Conservation (phyloP, 2,329 filamentous ascomycete species). For the Exophiala mesophila region DNA sequence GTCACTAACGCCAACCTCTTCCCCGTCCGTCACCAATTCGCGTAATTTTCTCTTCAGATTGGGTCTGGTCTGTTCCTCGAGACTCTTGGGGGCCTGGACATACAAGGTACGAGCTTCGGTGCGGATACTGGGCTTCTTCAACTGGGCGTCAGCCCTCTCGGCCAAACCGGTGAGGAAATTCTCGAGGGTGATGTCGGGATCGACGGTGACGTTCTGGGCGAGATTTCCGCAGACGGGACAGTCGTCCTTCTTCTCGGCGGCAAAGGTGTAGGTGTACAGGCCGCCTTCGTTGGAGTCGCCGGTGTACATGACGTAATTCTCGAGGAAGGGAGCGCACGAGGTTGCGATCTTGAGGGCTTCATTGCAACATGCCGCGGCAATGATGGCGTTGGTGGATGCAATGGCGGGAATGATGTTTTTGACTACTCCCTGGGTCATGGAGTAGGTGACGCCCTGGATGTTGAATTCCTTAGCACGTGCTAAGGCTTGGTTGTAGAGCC, state of each 20-base stretch:
- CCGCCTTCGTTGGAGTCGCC: conserved; percentile 92
- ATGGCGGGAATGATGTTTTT: conserved; percentile 99
- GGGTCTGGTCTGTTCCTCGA: conserved; percentile 77
- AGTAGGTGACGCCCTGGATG: conserved; percentile 89
- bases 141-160: conserved; percentile 77
- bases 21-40: conserved; percentile 72
- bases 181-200: conserved; percentile 67
- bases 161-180: conserved; percentile 83
- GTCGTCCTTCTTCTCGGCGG: conserved; percentile 88
- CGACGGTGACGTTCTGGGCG: conserved; percentile 68
- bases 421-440: conserved; percentile 92
- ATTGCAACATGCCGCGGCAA: conserved; percentile 92
- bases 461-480: conserved; percentile 79
- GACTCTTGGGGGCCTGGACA: conserved; percentile 73
- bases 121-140: conserved; percentile 88
- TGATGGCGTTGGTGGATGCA: conserved; percentile 93
- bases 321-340: conserved; percentile 71
- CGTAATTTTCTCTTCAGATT: conserved; percentile 74
- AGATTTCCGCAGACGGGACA: conserved; percentile 89
- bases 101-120: conserved; percentile 80
- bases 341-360: conserved; percentile 94
- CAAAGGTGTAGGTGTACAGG: conserved; percentile 96
- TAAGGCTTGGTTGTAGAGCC: conserved; percentile 84
- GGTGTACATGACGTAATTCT: conserved; percentile 99
- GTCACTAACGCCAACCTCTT: conserved; percentile 89